These are phyloP conservation scores for Vicia villosa DNA, from an alignment of 306 rosid species.

Conservation along the genomic window DNA sequence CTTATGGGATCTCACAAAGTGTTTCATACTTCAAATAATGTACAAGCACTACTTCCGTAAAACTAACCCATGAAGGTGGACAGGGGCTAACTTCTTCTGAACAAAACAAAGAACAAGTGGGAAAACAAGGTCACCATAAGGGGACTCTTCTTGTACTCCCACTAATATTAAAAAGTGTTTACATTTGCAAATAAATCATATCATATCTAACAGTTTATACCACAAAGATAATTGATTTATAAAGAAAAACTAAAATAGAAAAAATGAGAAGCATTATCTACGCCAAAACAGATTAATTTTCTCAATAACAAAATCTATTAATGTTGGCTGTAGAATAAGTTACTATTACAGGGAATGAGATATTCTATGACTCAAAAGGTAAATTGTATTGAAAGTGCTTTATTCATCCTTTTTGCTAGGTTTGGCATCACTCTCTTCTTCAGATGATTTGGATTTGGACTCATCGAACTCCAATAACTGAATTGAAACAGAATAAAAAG, in stretches of 20 bases:
- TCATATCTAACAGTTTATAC: background rate
- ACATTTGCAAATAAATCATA: too few species aligned
- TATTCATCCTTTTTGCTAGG: constrained; percentile 68
- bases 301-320: constrained; percentile 50
- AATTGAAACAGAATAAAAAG: constrained; percentile 15
- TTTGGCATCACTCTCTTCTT: constrained; percentile 55
- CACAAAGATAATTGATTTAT: background rate
- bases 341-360: constrained; percentile 47
- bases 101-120: too few species aligned
- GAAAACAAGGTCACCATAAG: too few species aligned
- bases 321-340: constrained; percentile 38
- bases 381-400: constrained; percentile 1
- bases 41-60: too few species aligned
- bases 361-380: constrained; percentile 29
- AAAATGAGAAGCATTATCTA: background rate
- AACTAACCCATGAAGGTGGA: too few species aligned
- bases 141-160: too few species aligned
- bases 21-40: too few species aligned
- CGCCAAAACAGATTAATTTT: constrained; percentile 32
- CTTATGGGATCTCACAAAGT: too few species aligned
- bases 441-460: constrained; percentile 42
- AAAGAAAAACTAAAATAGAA: background rate
- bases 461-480: constrained; percentile 83
- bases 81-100: too few species aligned
- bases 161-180: too few species aligned